phyloP scores from a whole-genome alignment of 208 protist genomes.

The Leishmania arabica region DNA sequence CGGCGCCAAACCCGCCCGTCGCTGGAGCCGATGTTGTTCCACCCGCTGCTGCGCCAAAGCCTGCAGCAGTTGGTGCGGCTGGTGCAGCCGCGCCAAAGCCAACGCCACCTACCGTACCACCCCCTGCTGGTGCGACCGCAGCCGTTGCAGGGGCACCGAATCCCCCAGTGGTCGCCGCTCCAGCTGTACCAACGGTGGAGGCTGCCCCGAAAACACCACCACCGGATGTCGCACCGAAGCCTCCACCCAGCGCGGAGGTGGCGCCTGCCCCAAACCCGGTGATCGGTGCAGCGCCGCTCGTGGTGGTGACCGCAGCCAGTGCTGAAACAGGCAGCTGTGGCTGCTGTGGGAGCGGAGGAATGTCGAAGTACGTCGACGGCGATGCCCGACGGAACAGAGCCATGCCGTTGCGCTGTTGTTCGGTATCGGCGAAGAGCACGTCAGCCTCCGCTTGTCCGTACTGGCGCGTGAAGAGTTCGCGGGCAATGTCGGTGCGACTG shows the following conservation, averaged over 20 bases:
- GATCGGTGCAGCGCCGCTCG: neutral
- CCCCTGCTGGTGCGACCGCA: conserved; percentile 1
- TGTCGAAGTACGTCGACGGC: conserved; percentile 31
- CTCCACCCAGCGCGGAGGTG: conserved; percentile 7
- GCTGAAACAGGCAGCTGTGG: conserved; percentile 3
- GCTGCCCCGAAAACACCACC: conserved; percentile 12
- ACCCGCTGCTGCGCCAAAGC: conserved; percentile 21
- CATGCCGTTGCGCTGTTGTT: conserved; percentile 35
- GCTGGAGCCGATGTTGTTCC: conserved; percentile 13
- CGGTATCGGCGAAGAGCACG: conserved; percentile 50
- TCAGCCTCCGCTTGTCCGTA: conserved; percentile 77
- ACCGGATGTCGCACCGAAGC: conserved; percentile 14
- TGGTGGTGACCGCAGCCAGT: neutral
- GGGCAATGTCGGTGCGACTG: conserved; percentile 44
- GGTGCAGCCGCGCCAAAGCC: conserved; percentile 5
- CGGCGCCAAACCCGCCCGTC: conserved; percentile 3
- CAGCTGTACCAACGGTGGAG: conserved; percentile 35
- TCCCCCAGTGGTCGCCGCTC: conserved; percentile 22
- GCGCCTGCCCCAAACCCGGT: conserved; percentile 5
- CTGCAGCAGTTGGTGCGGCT: conserved; percentile 4
- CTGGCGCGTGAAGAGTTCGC: conserved; percentile 62
- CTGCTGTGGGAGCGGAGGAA: conserved; percentile 30
- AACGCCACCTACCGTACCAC: conserved; percentile 14
- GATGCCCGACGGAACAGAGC: conserved; percentile 23
- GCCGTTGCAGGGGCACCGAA: conserved; percentile 28